Conservation (phyloP, 345 rosid species). For the Populus davidiana region DNA sequence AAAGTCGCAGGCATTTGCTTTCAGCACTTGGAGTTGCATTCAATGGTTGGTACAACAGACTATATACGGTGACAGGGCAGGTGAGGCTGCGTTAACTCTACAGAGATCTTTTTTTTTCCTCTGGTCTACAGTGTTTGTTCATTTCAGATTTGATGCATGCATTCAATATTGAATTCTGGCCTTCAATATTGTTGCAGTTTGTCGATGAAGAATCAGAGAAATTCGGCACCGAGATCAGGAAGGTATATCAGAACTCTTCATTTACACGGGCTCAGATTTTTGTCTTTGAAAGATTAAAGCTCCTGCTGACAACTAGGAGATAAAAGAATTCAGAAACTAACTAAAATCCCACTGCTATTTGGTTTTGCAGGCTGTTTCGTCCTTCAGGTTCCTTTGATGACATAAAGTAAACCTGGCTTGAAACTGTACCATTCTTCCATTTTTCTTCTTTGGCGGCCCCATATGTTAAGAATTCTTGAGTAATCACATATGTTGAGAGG, state of each 20-base stretch:
- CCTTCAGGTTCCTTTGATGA: constrained; percentile 66
- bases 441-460: neutral
- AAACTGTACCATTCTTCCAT: neutral
- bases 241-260: constrained; percentile 41
- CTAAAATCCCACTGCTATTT: constrained; percentile 3
- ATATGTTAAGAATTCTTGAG: neutral
- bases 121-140: neutral
- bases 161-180: neutral
- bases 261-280: neutral
- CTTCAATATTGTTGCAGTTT: constrained; percentile 41
- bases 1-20: constrained; percentile 59
- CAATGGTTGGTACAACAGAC: constrained; percentile 88
- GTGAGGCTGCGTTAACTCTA: constrained; percentile 22
- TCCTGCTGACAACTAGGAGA: neutral
- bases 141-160: neutral
- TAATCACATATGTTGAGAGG: neutral
- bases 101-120: neutral
- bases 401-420: neutral
- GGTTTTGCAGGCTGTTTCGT: constrained; percentile 58
- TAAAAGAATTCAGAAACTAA: neutral
- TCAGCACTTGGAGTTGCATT: constrained; percentile 84
- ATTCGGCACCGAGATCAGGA: constrained; percentile 56
- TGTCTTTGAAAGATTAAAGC: neutral
- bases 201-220: constrained; percentile 59
- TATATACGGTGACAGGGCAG: constrained; percentile 91